Evolutionary conservation across 306 rosid species (phyloP), one percentile per base, ranked within the genome.

Genomic region (Pyrus communis): DNA sequence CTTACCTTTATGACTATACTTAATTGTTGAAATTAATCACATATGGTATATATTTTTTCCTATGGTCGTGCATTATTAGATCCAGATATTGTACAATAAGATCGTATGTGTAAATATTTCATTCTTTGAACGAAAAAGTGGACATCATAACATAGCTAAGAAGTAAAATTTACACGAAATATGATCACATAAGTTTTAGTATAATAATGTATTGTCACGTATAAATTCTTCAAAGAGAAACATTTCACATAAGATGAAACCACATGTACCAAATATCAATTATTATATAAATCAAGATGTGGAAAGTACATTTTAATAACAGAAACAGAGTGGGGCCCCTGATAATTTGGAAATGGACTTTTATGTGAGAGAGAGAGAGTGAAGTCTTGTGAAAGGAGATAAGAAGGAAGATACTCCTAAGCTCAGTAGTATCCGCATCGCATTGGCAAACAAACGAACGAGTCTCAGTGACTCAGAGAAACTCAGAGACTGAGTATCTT

Each of bases 141-240:
- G 2, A 4, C 7, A 14, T 1, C 0, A 0, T 46, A 13, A 14
- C 19, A 4, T 14, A 49, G 1, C 19, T 49, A 49, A 14, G 1
- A 1, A 4, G 19, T 13, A 49, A 0, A 17, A 49, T 49, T 49
- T 49, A 49, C 15, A 4, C 5, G 1, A 49, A 46, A 49, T 49
- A 0, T 0, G 0, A 2, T 4, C 19, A 14, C 7, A 0, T 0
- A 46, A 13, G 0, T 14, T 4, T 49, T 49, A 4, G 2, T 49
- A 2, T 2, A 49, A 15, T 49, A 14, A 15, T 14, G 5, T 49
- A 4, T 5, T 1, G 7, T 49, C 7, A 14, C 14, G 0, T 0
- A 0, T 49, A 49, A 0, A 2, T 46, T 46, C 5, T 33, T 6
- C 1, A 0, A 1, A 35, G 9, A 14, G 4, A 31, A 31, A 31